A percentile compares a stretch with the other conserved stretches of the same genome.
phyloP scores from a whole-genome alignment of 345 rosid species.

The Psidium guajava region DNA sequence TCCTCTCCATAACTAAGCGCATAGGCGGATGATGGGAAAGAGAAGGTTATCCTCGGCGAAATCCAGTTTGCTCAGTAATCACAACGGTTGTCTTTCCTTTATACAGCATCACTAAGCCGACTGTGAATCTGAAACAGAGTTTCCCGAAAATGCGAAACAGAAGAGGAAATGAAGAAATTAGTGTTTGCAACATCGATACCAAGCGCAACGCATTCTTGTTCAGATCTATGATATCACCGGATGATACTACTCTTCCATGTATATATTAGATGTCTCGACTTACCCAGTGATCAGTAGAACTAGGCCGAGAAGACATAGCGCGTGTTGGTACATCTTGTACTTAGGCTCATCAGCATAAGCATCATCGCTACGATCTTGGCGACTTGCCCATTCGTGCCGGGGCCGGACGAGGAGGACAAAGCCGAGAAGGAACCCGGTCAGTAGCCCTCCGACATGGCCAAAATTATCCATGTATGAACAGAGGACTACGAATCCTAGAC shows the following conservation, averaged over 20 bases:
- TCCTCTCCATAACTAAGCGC: neutral
- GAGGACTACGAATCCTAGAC: slow-evolving; percentile 57
- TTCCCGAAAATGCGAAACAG: accelerated
- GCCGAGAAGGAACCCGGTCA: slow-evolving; percentile 65
- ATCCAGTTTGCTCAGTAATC: neutral
- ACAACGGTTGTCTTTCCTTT: slow-evolving; percentile 14
- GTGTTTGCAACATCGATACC: no score
- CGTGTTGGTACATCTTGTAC: slow-evolving; percentile 52
- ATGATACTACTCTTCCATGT: neutral
- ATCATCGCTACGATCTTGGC: slow-evolving; percentile 19
- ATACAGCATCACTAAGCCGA: slow-evolving; percentile 46
- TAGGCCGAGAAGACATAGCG: slow-evolving; percentile 38
- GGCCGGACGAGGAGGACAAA: slow-evolving; percentile 69
- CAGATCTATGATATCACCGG: neutral
- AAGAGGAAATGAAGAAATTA: neutral
- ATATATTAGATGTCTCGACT: neutral
- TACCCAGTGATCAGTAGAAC: slow-evolving; percentile 49
- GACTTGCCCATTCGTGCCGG: slow-evolving; percentile 48
- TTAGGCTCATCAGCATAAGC: slow-evolving; percentile 26
- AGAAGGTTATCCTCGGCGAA: neutral
- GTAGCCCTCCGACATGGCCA: slow-evolving; percentile 73
- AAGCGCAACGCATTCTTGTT: no score
- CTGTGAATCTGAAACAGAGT: slow-evolving; percentile 24
- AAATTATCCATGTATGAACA: slow-evolving; percentile 73
- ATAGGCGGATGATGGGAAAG: accelerated